Evolutionary conservation across 2,329 filamentous ascomycete genomes (phyloP), one percentile per base, ranked within the genome.

Genomic region (Fusarium buxicola): DNA sequence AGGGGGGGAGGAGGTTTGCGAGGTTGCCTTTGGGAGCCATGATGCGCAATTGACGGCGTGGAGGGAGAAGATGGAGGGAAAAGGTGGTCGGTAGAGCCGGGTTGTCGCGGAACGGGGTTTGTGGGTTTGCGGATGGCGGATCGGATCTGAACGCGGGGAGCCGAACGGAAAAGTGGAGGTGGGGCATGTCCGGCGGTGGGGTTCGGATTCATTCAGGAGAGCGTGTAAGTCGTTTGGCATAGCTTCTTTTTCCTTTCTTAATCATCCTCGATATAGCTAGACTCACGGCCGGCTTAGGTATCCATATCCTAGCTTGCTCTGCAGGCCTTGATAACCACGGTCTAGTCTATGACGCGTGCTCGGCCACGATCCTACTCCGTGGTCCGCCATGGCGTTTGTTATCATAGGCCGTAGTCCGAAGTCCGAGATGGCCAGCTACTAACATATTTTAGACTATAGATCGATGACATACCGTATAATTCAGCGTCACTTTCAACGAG

Each of bases 1-100:
- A 91, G 18, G 89, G 86, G 0, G 94, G 94, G 38, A 98, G 88
- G 65, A 98, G 86, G 75, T 96, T 87, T 71, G 80, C 79, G 48
- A 83, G 78, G 45, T 74, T 73, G 75, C 82, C 82, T 63, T 80
- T 77, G 2, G 65, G 52, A 7, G 65, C 43, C 66, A 70, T 70
- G 44, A 40, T 36, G 32, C 18, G 25, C n/a, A 18, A 44, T 38
- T 34, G 25, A 21, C 11, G 31, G 21, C 13, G 12, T 36, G n/a
- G 36, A 36, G 11, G n/a, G 27, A 7, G 10, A 25, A 12, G 40
- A 16, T 18, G 13, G 31, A 27, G 25, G n/a, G 18, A 13, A 44
- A n/a, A 8, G 27, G 21, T 30, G 31, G 12, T 45, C 43, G 41
- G 35, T 35, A 47, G 48, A 44, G 18, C 60, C 38, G 55, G 50